Conservation (phyloP, 768 basidiomycete species). For the Paxillus ammoniavirescens region DNA sequence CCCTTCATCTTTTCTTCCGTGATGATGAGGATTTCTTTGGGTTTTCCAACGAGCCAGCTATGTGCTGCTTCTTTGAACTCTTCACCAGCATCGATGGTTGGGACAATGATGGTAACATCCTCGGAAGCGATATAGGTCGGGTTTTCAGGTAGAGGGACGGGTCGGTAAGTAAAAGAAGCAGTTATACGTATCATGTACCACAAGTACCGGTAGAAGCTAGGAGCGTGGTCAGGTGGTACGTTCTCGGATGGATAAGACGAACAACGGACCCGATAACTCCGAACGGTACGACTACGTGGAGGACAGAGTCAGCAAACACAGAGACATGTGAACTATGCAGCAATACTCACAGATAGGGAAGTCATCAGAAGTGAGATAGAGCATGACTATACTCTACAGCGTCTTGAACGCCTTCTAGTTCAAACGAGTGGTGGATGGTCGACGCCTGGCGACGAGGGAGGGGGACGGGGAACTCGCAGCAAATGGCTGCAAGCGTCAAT, state of each 20-base stretch:
- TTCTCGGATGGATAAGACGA: not conserved
- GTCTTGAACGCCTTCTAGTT: conserved; percentile 1
- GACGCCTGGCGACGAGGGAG: conserved; percentile 11
- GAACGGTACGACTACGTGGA: conserved; percentile 74
- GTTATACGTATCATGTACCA: conserved; percentile 87
- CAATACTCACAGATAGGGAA: conserved; percentile 82
- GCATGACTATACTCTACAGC: conserved; percentile 42
- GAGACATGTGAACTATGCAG: not conserved
- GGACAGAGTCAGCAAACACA: conserved; percentile 5
- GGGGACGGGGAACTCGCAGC: not conserved
- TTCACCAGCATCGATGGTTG: conserved; percentile 94
- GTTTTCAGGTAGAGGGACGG: conserved; percentile 86
- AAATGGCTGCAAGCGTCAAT: not conserved
- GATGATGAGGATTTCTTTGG: conserved; percentile 77
- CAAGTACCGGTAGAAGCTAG: conserved; percentile 88
- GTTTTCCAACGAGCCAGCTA: conserved; percentile 89
- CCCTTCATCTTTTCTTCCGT: conserved; percentile 89
- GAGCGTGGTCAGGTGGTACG: conserved; percentile 2
- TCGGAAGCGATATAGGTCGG: conserved; percentile 88
- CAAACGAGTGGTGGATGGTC: conserved; percentile 12
- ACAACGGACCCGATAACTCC: conserved; percentile 74
- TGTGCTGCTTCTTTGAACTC: conserved; percentile 93
- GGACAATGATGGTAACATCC: conserved; percentile 95
- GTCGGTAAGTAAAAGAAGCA: conserved; percentile 78
- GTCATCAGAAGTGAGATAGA: conserved; percentile 88